Conservation (phyloP, 139 green algal genomes). For the Ettlia oleoabundans region DNA sequence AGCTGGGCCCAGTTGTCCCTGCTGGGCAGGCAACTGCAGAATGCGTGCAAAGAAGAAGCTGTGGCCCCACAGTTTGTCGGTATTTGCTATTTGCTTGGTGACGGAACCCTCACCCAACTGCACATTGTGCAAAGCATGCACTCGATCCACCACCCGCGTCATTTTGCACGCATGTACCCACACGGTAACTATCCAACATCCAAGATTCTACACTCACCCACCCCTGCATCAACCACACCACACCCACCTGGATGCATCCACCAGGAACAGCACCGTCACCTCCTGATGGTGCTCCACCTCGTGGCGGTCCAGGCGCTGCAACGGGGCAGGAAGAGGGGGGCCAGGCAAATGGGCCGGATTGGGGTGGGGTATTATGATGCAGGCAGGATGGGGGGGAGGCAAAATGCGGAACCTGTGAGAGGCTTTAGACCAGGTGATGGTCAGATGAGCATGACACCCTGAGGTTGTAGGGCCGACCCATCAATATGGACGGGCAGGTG, state of each 20-base stretch:
- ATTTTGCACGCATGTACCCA: too few relatives aligned
- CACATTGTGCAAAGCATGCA: background rate
- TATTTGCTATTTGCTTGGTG: too few relatives aligned
- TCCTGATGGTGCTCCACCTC: conserved; percentile 48
- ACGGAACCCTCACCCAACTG: too few relatives aligned
- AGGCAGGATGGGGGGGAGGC: background rate
- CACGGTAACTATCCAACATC: too few relatives aligned
- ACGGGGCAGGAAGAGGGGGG: background rate
- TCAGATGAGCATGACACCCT: too few relatives aligned
- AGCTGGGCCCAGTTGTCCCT: conserved; percentile 50
- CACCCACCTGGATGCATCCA: conserved; percentile 41
- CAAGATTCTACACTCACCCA: background rate
- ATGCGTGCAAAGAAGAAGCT: background rate
- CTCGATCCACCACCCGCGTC: background rate
- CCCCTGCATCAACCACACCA: background rate
- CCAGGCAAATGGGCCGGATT: too few relatives aligned
- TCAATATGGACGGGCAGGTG: too few relatives aligned
- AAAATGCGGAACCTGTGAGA: too few relatives aligned
- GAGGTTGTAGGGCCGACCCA: too few relatives aligned
- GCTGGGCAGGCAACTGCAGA: conserved; percentile 48
- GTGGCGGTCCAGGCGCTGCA: conserved; percentile 22
- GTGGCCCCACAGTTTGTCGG: too few relatives aligned
- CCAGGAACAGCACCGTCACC: conserved; percentile 67
- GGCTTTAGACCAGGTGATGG: too few relatives aligned
- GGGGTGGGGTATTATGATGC: too few relatives aligned